Percentiles rank a stretch among this genome's conserved stretches.
These are phyloP conservation scores for Pulveroboletus sp. DNA, from an alignment of 768 basidiomycete genomes.

Conservation along the genomic window DNA sequence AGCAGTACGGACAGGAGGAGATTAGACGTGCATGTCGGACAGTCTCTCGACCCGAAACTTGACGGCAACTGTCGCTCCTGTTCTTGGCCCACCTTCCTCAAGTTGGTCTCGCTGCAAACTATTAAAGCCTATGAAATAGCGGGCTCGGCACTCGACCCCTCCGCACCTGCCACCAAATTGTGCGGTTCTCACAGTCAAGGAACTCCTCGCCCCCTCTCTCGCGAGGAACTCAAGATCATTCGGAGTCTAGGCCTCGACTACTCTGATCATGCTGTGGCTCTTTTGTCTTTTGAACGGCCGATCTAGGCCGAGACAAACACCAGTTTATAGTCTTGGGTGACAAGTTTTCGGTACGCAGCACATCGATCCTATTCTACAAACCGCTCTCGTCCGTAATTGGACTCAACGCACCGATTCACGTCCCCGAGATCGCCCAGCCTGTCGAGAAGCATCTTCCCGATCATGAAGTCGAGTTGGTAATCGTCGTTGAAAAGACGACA, in stretches of 20 bases:
- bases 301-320: slow-evolving; percentile 59
- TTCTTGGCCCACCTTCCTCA: slow-evolving; percentile 1
- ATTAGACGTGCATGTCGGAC: slow-evolving; percentile 76
- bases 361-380: slow-evolving; percentile 79
- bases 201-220: slow-evolving; percentile 64
- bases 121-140: slow-evolving; percentile 72
- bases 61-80: slow-evolving; percentile 49
- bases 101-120: slow-evolving; percentile 61
- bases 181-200: slow-evolving; percentile 65
- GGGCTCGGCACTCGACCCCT: slow-evolving; percentile 66
- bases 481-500: slow-evolving; percentile 80
- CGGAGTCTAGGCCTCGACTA: slow-evolving; percentile 83
- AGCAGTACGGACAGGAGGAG: slow-evolving; percentile 74
- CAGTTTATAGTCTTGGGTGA: no score
- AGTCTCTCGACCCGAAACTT: slow-evolving; percentile 64
- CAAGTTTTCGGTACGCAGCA: slow-evolving; percentile 34
- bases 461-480: slow-evolving; percentile 78
- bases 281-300: background rate
- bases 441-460: slow-evolving; percentile 69
- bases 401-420: slow-evolving; percentile 59
- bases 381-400: slow-evolving; percentile 69
- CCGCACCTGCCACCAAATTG: slow-evolving; percentile 61
- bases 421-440: slow-evolving; percentile 70
- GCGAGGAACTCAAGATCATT: slow-evolving; percentile 64
- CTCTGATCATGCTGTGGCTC: slow-evolving; percentile 69